These are phyloP conservation scores for Sequoia sempervirens DNA, from an alignment of 75 land plant species.

Conservation along the genomic window DNA sequence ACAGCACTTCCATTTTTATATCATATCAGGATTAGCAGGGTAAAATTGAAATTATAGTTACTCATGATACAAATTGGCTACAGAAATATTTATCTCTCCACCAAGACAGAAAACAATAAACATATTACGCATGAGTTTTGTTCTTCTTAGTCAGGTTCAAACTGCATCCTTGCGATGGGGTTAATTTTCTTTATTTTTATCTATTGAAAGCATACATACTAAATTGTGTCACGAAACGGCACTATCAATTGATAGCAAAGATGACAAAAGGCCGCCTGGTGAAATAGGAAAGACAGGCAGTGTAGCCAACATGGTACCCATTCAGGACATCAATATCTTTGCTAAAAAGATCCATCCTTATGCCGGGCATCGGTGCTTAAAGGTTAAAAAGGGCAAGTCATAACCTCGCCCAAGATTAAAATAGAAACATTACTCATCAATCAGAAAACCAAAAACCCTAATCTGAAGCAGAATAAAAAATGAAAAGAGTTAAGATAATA, in stretches of 20 bases:
- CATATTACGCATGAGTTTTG: not conserved
- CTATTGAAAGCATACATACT: not conserved
- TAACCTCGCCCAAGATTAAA: too few species aligned
- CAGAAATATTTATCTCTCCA: not conserved
- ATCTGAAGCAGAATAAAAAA: not conserved
- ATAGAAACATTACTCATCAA: not conserved
- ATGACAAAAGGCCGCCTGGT: not conserved
- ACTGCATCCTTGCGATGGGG: not conserved
- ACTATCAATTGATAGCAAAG: not conserved
- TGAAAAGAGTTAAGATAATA: not conserved
- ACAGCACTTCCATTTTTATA: not conserved
- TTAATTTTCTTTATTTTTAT: too few species aligned
- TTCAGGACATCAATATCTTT: not conserved
- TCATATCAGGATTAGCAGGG: not conserved
- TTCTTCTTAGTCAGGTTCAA: not conserved
- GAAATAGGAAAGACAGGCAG: not conserved
- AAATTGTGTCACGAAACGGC: not conserved
- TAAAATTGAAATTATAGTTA: not conserved
- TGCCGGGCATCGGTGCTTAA: too few species aligned
- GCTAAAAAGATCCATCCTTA: too few species aligned
- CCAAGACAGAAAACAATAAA: not conserved
- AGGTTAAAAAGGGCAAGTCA: too few species aligned
- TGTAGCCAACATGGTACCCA: not conserved
- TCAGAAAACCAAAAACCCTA: constrained; percentile 7
- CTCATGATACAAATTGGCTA: not conserved